Conservation (phyloP, 2,329 filamentous ascomycete genomes). For the Pyricularia sp. region DNA sequence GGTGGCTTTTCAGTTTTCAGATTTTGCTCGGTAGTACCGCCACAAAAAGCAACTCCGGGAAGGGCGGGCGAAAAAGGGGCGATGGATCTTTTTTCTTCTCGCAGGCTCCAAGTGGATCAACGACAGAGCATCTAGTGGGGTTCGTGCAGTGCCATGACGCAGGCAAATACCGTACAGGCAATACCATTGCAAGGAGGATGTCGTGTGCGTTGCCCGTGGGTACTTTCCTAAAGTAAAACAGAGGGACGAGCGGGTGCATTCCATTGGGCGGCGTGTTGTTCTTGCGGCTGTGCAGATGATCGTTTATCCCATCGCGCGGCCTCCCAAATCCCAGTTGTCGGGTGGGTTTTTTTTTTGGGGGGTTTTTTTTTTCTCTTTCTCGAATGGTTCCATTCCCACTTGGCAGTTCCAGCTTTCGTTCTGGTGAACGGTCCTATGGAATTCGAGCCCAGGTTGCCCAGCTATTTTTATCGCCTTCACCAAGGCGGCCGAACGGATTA, state of each 20-base stretch:
- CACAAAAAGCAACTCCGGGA: not conserved
- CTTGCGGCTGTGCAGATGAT: not conserved
- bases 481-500: not conserved
- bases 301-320: not conserved
- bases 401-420: not conserved
- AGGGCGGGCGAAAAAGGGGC: not conserved
- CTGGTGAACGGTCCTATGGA: not conserved
- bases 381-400: not conserved
- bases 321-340: not conserved
- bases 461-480: not conserved
- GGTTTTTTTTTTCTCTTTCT: too few species aligned
- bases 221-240: not conserved
- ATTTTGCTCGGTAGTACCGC: not conserved
- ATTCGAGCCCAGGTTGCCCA: not conserved
- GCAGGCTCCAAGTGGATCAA: not conserved
- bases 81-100: not conserved
- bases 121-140: not conserved
- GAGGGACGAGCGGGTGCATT: not conserved
- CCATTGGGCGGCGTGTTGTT: not conserved
- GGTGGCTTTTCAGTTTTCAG: conserved; percentile 6
- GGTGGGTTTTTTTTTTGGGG: not conserved
- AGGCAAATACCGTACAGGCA: not conserved
- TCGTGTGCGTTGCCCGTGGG: not conserved
- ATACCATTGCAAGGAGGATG: not conserved
- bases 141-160: not conserved